A percentile compares a stretch with the other conserved stretches of the same genome.
These are phyloP conservation scores for Saccharomycopsis fermentans DNA, from an alignment of 805 yeast species.

Conservation along the genomic window DNA sequence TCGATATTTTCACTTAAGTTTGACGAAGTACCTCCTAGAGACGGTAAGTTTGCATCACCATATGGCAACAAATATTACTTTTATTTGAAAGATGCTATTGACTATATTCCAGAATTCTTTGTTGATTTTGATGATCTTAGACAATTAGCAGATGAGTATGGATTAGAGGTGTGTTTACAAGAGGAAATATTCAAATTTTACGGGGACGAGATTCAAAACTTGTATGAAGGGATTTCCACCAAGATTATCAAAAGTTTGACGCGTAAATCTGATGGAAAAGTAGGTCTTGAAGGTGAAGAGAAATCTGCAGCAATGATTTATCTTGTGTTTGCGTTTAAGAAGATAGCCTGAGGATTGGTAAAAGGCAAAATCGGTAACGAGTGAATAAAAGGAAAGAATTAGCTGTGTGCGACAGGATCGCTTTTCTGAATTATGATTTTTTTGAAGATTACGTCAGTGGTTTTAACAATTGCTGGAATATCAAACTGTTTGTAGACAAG, in stretches of 20 bases:
- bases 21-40: slow-evolving; percentile 66
- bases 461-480: too few relatives aligned
- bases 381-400: too few relatives aligned
- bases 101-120: slow-evolving; percentile 91
- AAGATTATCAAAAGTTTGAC: slow-evolving; percentile 58
- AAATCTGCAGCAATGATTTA: slow-evolving; percentile 86
- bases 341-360: slow-evolving; percentile 28
- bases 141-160: slow-evolving; percentile 74
- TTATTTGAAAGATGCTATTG: slow-evolving; percentile 85
- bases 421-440: too few relatives aligned
- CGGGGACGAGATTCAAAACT: slow-evolving; percentile 64
- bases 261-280: slow-evolving; percentile 59
- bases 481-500: too few relatives aligned
- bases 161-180: slow-evolving; percentile 58
- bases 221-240: slow-evolving; percentile 48
- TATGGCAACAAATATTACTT: slow-evolving; percentile 74
- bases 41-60: slow-evolving; percentile 52
- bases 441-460: too few relatives aligned
- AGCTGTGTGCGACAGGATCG: too few relatives aligned
- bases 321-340: slow-evolving; percentile 73
- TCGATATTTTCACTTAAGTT: slow-evolving; percentile 67
- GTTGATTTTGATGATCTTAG: slow-evolving; percentile 88
- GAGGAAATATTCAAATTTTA: slow-evolving; percentile 77
- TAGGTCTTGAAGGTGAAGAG: slow-evolving; percentile 84
- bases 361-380: too few relatives aligned